phyloP scores from a whole-genome alignment of 2,329 filamentous ascomycete genomes.

The Xylaria sp. region DNA sequence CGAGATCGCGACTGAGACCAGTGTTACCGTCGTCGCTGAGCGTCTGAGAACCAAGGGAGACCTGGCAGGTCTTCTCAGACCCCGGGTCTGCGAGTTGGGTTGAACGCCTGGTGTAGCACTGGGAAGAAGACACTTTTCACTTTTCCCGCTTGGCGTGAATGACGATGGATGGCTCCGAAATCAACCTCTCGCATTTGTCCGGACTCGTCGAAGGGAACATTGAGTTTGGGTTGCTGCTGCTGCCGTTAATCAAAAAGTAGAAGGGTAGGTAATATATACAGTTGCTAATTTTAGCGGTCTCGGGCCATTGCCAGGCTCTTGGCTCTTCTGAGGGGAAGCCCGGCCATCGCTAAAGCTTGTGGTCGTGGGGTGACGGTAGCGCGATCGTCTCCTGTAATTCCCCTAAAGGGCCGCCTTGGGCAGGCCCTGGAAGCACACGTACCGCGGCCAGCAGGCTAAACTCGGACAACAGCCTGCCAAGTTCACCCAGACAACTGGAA shows the following conservation, averaged over 20 bases:
- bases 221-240: conserved; percentile 12
- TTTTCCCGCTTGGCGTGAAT: conserved; percentile 10
- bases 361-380: conserved; percentile 19
- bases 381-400: conserved; percentile 32
- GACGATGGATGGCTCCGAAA: neutral
- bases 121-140: conserved; percentile 26
- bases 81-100: neutral
- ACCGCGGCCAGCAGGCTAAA: conserved; percentile 45
- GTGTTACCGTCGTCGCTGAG: conserved; percentile 13
- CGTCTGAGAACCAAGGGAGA: neutral
- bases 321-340: conserved; percentile 25
- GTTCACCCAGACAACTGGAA: conserved; percentile 25
- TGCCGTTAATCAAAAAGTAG: conserved; percentile 30
- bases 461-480: conserved; percentile 38
- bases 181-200: neutral
- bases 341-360: conserved; percentile 18
- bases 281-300: conserved; percentile 39
- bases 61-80: conserved; percentile 5
- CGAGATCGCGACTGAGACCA: conserved; percentile 11
- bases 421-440: conserved; percentile 39
- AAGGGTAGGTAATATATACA: conserved; percentile 34
- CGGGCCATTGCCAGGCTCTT: conserved; percentile 18
- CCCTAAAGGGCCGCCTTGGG: conserved; percentile 23
- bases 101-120: conserved; percentile 4
- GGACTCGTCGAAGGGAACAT: neutral